Evolutionary conservation across 345 rosid species (phyloP).

Genomic region (Hirschfeldia incana): DNA sequence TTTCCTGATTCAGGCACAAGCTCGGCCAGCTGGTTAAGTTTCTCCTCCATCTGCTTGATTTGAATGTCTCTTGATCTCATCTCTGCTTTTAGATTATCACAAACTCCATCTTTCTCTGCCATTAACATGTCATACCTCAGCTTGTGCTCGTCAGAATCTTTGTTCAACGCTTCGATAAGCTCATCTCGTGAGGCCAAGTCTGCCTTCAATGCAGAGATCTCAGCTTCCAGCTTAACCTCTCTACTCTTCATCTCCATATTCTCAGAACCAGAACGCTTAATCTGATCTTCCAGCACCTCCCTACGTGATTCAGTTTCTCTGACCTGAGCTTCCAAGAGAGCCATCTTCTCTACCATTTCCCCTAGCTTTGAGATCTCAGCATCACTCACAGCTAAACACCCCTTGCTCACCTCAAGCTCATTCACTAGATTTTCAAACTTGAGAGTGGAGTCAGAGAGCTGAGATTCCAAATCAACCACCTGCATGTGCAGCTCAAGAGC

Average conservation of each 20-base stretch:
- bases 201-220: too few species aligned
- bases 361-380: slow-evolving; percentile 46
- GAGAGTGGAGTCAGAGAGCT: slow-evolving; percentile 35
- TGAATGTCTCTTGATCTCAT: slow-evolving; percentile 45
- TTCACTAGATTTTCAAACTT: slow-evolving; percentile 31
- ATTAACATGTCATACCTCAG: slow-evolving; percentile 48
- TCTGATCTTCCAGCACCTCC: too few species aligned
- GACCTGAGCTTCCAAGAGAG: slow-evolving; percentile 43
- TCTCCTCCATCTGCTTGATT: slow-evolving; percentile 49
- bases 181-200: too few species aligned
- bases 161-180: too few species aligned
- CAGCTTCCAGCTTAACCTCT: too few species aligned
- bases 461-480: slow-evolving; percentile 43
- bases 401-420: slow-evolving; percentile 43
- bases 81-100: slow-evolving; percentile 50
- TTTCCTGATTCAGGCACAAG: slow-evolving; percentile 41
- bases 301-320: neutral
- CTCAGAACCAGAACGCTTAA: too few species aligned
- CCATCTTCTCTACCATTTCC: slow-evolving; percentile 51
- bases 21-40: slow-evolving; percentile 41
- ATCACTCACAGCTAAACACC: slow-evolving; percentile 36
- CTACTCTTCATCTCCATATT: too few species aligned
- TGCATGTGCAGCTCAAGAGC: slow-evolving; percentile 37
- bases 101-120: slow-evolving; percentile 57
- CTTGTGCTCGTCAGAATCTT: slow-evolving; percentile 41